A percentile compares a stretch with the other conserved stretches of the same genome.
Evolutionary conservation across 2,329 filamentous ascomycete species (phyloP).

Genomic region (Phyllosticta ampelicida): DNA sequence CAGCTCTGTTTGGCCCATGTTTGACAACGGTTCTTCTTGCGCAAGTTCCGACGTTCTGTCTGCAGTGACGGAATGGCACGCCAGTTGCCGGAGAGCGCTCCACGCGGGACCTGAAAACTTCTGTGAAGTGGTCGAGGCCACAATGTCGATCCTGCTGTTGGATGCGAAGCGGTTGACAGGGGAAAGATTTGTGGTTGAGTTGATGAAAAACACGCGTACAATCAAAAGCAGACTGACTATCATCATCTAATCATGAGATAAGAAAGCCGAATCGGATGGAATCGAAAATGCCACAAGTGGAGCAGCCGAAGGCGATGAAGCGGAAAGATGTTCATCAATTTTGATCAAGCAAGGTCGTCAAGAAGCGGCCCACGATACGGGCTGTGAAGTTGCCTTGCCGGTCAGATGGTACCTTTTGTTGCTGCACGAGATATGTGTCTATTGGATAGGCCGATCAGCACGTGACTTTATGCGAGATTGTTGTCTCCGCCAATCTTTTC

Average conservation of each 20-base stretch:
- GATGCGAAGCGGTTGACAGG: not conserved
- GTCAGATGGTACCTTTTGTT: constrained; percentile 6
- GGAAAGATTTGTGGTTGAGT: not conserved
- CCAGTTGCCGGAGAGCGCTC: not conserved
- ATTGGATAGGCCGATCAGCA: not conserved
- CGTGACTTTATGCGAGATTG: not conserved
- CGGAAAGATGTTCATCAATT: not conserved
- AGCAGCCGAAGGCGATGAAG: not conserved
- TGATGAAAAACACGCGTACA: not conserved
- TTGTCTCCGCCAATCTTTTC: not conserved
- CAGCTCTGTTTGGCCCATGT: not conserved
- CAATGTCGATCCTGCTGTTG: not conserved
- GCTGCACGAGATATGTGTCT: constrained; percentile 7
- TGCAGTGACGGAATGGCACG: not conserved
- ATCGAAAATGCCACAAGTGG: not conserved
- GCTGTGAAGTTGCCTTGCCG: constrained; percentile 9
- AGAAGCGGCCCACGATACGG: constrained; percentile 6
- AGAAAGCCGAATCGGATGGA: not conserved
- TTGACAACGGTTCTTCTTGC: not conserved
- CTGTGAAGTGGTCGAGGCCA: not conserved
- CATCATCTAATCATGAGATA: not conserved
- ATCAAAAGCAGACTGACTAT: not conserved
- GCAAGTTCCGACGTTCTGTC: not conserved
- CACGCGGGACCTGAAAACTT: not conserved
- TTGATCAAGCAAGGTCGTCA: constrained; percentile 5